A percentile compares a stretch with the other conserved stretches of the same genome.
phyloP scores from a whole-genome alignment of 805 yeast genomes.

The Pichia manshurica region DNA sequence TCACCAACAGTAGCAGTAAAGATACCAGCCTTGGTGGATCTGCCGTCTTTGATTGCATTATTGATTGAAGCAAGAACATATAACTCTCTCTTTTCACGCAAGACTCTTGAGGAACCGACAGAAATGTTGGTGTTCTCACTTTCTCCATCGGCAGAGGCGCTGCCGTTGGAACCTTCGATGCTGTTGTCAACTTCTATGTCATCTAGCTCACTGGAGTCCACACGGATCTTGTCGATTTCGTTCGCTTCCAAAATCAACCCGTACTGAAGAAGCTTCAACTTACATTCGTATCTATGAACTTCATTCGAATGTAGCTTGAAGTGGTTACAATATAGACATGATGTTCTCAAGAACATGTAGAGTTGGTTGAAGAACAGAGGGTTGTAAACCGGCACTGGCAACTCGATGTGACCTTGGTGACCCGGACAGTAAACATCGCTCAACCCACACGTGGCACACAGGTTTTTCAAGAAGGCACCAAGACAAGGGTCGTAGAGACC shows the following conservation, averaged over 20 bases:
- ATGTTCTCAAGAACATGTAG: constrained; percentile 73
- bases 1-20: constrained; percentile 81
- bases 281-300: constrained; percentile 70
- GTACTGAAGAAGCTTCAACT: constrained; percentile 74
- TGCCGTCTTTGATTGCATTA: constrained; percentile 70
- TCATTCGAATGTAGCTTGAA: constrained; percentile 68
- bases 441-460: constrained; percentile 93
- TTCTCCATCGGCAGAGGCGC: constrained; percentile 25
- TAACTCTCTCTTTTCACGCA: constrained; percentile 55
- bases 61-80: constrained; percentile 70
- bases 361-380: constrained; percentile 92
- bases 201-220: constrained; percentile 29
- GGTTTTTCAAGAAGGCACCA: constrained; percentile 86
- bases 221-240: constrained; percentile 57
- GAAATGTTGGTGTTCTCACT: constrained; percentile 14
- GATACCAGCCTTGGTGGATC: constrained; percentile 59
- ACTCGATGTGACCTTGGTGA: constrained; percentile 95
- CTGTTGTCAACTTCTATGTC: constrained; percentile 40
- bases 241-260: constrained; percentile 79
- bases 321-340: constrained; percentile 87
- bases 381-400: constrained; percentile 92
- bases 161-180: constrained; percentile 38
- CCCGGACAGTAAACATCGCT: constrained; percentile 96
- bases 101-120: constrained; percentile 31
- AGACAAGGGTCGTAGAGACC: constrained; percentile 93